phyloP scores from a whole-genome alignment of 345 rosid genomes.

The Durio zibethinus region DNA sequence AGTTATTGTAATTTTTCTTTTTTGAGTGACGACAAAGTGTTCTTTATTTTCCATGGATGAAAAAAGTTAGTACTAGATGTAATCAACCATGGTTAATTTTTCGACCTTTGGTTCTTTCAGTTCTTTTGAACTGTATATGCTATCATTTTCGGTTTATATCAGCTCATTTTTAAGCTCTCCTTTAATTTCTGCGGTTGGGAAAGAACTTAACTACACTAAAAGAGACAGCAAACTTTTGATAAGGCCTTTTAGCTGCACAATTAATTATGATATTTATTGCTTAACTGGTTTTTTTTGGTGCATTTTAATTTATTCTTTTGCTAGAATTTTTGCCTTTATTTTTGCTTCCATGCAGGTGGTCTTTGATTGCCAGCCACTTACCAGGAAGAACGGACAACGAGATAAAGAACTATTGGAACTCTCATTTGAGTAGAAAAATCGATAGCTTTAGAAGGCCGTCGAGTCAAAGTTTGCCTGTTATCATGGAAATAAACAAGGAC shows the following conservation, averaged over 20 bases:
- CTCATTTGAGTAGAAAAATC: slow-evolving; percentile 53
- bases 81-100: neutral
- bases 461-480: neutral
- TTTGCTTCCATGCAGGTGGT: slow-evolving; percentile 41
- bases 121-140: neutral
- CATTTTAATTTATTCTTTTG: neutral
- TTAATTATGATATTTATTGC: neutral
- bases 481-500: slow-evolving; percentile 16
- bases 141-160: neutral
- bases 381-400: slow-evolving; percentile 76
- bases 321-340: neutral
- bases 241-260: neutral
- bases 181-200: neutral
- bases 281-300: neutral
- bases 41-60: neutral
- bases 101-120: neutral
- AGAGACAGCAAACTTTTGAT: neutral
- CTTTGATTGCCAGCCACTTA: slow-evolving; percentile 52
- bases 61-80: neutral
- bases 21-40: too few species aligned
- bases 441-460: slow-evolving; percentile 31
- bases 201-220: neutral
- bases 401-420: slow-evolving; percentile 69
- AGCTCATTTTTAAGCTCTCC: neutral
- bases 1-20: too few species aligned